Conservation (phyloP, 345 rosid species). For the Aegle marmelos region DNA sequence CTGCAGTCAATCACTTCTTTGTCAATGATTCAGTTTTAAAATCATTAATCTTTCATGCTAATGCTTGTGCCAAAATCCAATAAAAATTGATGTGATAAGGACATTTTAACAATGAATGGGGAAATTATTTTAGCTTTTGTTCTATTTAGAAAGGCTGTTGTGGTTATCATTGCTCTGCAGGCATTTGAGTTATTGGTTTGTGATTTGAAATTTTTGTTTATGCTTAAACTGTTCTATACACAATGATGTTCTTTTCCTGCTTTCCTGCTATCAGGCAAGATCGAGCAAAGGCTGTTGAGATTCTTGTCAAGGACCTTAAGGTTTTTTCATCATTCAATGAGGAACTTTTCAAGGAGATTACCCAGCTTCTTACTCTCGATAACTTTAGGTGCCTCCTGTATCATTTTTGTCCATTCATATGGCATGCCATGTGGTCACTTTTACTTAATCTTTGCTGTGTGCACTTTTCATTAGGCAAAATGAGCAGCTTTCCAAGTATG, state of each 20-base stretch:
- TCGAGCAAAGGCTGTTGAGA: conserved; percentile 76
- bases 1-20: neutral
- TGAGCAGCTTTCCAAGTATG: conserved; percentile 81
- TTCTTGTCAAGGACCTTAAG: conserved; percentile 73
- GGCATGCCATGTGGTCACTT: neutral
- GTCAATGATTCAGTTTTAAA: neutral
- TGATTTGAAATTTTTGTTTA: neutral
- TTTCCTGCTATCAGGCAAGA: conserved; percentile 50
- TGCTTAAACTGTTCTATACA: neutral
- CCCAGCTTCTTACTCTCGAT: conserved; percentile 67
- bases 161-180: neutral
- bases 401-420: conserved; percentile 8
- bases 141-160: neutral
- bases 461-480: conserved; percentile 49
- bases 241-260: conserved; percentile 15
- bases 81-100: neutral
- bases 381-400: conserved; percentile 58
- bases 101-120: neutral
- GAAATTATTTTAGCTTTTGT: neutral
- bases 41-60: neutral
- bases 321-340: conserved; percentile 70
- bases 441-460: conserved; percentile 9
- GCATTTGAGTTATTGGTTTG: neutral
- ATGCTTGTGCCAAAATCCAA: neutral
- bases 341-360: conserved; percentile 76